Evolutionary conservation across 2,329 filamentous ascomycete species (phyloP).

Genomic region (Microcyclosporella mali): DNA sequence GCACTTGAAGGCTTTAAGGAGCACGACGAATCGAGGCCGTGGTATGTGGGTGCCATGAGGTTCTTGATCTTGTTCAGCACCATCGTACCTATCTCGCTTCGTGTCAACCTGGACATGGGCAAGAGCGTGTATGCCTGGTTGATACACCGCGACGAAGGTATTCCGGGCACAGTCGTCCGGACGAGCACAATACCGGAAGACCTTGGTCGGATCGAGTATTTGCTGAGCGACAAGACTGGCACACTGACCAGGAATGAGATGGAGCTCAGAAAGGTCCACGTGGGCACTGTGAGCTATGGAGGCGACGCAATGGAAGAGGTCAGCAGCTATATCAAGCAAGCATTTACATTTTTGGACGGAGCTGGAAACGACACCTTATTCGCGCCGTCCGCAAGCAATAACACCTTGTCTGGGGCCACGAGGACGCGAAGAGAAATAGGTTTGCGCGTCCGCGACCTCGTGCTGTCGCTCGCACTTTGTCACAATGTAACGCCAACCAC

Average conservation of each 20-base stretch:
- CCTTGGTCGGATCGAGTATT: conserved; percentile 87
- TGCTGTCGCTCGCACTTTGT: conserved; percentile 84
- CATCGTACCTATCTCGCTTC: conserved; percentile 92
- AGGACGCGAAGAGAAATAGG: conserved; percentile 90
- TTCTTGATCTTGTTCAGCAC: conserved; percentile 98
- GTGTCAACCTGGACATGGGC: conserved; percentile 94
- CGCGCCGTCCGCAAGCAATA: conserved; percentile 67
- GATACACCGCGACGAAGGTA: conserved; percentile 85
- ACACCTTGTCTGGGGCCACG: conserved; percentile 52
- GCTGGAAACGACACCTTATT: conserved; percentile 46
- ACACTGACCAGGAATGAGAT: conserved; percentile 81
- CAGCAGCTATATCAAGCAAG: conserved; percentile 73
- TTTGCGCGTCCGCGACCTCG: conserved; percentile 83
- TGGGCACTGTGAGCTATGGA: conserved; percentile 95
- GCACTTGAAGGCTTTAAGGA: conserved; percentile 72
- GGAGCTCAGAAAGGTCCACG: conserved; percentile 96
- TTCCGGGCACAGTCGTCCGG: conserved; percentile 84
- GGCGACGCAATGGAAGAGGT: conserved; percentile 99
- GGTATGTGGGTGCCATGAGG: conserved; percentile 98
- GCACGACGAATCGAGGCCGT: conserved; percentile 55
- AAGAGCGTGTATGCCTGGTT: conserved; percentile 95
- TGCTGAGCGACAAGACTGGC: conserved; percentile 96
- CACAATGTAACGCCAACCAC: conserved; percentile 94
- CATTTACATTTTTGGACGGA: conserved; percentile 53
- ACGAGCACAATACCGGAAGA: conserved; percentile 98